Evolutionary conservation across 2,329 filamentous ascomycete species (phyloP), one percentile per base, ranked within the genome.

Genomic region (Fusarium mexicanum): DNA sequence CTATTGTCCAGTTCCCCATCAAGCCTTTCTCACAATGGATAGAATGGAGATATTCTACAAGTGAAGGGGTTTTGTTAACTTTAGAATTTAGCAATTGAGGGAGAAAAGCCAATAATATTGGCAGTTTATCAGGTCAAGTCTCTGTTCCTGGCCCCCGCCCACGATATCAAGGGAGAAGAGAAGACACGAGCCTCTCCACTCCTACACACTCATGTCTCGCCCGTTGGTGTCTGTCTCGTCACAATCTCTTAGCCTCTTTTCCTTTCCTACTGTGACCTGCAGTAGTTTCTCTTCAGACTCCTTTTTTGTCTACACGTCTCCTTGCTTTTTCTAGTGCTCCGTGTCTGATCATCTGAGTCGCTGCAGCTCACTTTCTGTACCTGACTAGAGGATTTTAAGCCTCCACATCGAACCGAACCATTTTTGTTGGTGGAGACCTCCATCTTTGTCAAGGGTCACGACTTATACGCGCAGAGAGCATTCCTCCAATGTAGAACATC

Each of bases 51-150:
- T 69, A 65, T 62, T 64, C 41, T 51, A 40, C 64, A 24, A 22
- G 22, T 12, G 40, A 69, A 68, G 67, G 60, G 67, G 51, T 44
- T 50, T 29, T 44, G 9, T 22, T 47, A 58, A 31, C 41, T 40
- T 24, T 48, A 44, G 54, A 69, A 29, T 64, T 43, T 29, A 43
- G 24, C n/a, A 26, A 26, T 64, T 48, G 71, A 74, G 72, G 68
- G 68, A 74, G 72, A 57, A 50, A 74, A 61, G 62, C 68, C 71
- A 74, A 74, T 74, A 74, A 48, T 72, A 74, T 74, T 64, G 71
- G 35, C 60, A 69, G 74, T 72, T 68, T 71, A 75, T 74, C 55
- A 74, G 67, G 54, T 63, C 63, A 55, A 37, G 35, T 51, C 50
- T 50, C 53, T 51, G 43, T 50, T 35, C 35, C 44, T 61, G 24